Conservation (phyloP, 208 protist species). For the Crithidia sp. region DNA sequence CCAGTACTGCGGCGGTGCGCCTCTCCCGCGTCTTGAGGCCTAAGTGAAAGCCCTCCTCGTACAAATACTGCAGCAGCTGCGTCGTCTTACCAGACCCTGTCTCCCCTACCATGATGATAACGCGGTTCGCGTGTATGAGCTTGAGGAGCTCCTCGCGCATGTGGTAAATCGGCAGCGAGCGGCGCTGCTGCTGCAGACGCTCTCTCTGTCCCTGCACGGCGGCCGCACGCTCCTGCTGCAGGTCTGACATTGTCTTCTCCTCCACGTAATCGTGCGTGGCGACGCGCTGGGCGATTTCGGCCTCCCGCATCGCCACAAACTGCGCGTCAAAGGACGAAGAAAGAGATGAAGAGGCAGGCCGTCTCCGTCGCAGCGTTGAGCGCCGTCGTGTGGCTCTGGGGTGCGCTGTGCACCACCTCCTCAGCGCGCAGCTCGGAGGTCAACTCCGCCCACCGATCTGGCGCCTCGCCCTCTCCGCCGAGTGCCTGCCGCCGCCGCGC, state of each 20-base stretch:
- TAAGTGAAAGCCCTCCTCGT: slow-evolving; percentile 81
- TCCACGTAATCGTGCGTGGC: slow-evolving; percentile 70
- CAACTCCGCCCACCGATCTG: slow-evolving; percentile 14
- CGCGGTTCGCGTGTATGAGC: slow-evolving; percentile 68
- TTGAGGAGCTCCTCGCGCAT: slow-evolving; percentile 90
- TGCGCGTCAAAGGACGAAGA: not conserved
- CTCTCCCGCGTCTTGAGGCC: not conserved
- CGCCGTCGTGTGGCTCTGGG: not conserved
- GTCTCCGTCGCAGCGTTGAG: not conserved
- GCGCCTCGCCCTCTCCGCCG: slow-evolving; percentile 31
- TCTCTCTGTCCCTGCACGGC: slow-evolving; percentile 41
- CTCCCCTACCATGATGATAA: slow-evolving; percentile 94
- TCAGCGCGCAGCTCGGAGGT: slow-evolving; percentile 5
- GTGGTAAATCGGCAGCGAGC: slow-evolving; percentile 94
- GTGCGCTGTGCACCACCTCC: not conserved
- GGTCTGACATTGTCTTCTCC: slow-evolving; percentile 65
- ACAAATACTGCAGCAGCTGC: slow-evolving; percentile 92
- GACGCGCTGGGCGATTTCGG: slow-evolving; percentile 63
- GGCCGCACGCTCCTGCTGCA: slow-evolving; percentile 55
- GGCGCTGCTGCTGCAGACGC: slow-evolving; percentile 65
- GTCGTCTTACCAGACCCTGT: slow-evolving; percentile 95
- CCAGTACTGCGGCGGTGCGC: not conserved
- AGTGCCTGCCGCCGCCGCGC: slow-evolving; percentile 62
- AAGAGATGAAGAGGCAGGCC: not conserved
- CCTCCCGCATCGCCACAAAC: slow-evolving; percentile 68